Evolutionary conservation across 2,329 filamentous ascomycete species (phyloP), one percentile per base, ranked within the genome.

Genomic region (Apiospora aurea): DNA sequence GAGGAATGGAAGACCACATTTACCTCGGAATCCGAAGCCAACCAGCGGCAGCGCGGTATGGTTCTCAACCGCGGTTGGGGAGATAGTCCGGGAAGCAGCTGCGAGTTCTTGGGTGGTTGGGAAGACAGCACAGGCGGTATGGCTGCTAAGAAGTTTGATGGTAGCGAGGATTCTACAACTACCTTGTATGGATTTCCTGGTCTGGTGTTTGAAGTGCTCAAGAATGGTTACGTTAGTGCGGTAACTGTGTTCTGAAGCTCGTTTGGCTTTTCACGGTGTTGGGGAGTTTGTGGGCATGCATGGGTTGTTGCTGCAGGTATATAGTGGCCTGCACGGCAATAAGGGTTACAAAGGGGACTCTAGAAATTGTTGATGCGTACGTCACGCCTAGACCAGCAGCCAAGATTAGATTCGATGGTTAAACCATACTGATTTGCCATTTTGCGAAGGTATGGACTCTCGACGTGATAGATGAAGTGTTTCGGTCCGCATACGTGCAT

Each of bases 141-240:
- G 75, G 82, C 81, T 77, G 83, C 83, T 18, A 89, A 83, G 83
- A 88, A 82, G 80, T 86, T 81, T 79, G 91, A 87, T 66, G 83
- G 85, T 2, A 86, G 81, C 64, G 87, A 88, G 51, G 88, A 90
- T 76, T 89, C 88, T 73, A 90, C 88, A 71, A 97, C 95, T 21
- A 96, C 95, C 74, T 83, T 99, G 41, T 98, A 94, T 83, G 95
- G 96, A 1, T 98, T 98, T 78, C 96, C 96, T 0, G 96, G 96
- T 0, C 84, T 98, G 81, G 90, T 98, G 67, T 98, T 99, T 84
- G 96, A 99, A 83, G 96, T 99, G 41, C 83, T 98, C 81, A 95
- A 94, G 89, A 98, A 97, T 79, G 95, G 94, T 4, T 92, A 91
- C 73, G 93, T 99, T 34, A 97, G 94, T 81, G 93, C 94, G 38